Evolutionary conservation across 2,329 filamentous ascomycete species (phyloP).

Genomic region (Pseudogymnoascus sp.): DNA sequence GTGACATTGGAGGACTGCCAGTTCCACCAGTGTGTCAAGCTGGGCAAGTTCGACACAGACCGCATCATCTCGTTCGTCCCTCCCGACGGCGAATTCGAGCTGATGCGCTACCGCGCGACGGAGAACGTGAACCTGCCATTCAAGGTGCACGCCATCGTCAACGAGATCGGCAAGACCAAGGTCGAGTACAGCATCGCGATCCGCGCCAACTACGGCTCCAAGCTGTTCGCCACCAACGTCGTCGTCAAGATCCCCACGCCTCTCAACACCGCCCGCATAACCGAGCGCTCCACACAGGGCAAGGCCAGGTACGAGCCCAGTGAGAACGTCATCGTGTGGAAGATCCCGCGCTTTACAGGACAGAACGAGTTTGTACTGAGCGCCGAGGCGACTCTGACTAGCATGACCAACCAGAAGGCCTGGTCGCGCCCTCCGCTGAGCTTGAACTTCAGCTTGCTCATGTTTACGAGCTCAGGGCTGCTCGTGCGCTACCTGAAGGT

Average conservation of each 20-base stretch:
- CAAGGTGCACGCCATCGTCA: constrained; percentile 97
- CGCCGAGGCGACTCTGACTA: constrained; percentile 85
- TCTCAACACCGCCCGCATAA: constrained; percentile 90
- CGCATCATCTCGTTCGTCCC: constrained; percentile 95
- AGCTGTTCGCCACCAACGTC: constrained; percentile 96
- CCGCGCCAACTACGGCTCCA: constrained; percentile 91
- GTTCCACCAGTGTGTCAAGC: constrained; percentile 97
- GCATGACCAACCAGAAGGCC: constrained; percentile 96
- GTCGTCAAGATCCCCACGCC: constrained; percentile 90
- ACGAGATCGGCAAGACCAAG: constrained; percentile 92
- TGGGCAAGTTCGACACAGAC: constrained; percentile 94
- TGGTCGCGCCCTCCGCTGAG: constrained; percentile 92
- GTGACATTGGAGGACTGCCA: constrained; percentile 97
- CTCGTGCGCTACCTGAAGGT: constrained; percentile 94
- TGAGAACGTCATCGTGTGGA: constrained; percentile 98
- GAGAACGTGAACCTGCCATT: constrained; percentile 98
- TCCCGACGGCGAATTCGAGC: constrained; percentile 93
- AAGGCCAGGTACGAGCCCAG: constrained; percentile 98
- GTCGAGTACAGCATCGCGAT: constrained; percentile 98
- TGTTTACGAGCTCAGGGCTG: constrained; percentile 95
- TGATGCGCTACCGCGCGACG: constrained; percentile 96
- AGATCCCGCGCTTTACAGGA: constrained; percentile 97
- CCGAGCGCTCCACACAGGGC: constrained; percentile 85
- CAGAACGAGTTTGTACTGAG: constrained; percentile 93
- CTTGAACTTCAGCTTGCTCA: constrained; percentile 85